These are phyloP conservation scores for Saccharomycopsis fodiens DNA, from an alignment of 805 yeast genomes.

Conservation along the genomic window DNA sequence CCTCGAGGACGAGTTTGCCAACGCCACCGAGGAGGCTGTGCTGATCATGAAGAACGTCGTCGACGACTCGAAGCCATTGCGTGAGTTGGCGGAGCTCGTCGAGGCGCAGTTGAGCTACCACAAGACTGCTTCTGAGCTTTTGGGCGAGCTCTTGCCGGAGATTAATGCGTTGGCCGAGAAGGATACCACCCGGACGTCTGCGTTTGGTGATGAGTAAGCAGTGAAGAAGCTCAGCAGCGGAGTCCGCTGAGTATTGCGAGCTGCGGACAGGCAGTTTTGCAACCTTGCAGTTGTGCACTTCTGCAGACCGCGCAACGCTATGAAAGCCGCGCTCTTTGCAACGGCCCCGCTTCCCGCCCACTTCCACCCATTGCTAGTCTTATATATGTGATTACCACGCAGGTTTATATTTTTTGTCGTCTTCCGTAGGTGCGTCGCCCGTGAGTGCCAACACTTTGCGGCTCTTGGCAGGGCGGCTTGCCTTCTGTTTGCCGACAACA, in stretches of 20 bases:
- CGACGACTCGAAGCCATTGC: conserved; percentile 59
- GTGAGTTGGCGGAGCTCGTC: conserved; percentile 59
- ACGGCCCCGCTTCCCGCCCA: no score
- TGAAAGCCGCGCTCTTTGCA: no score
- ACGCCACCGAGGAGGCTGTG: conserved; percentile 83
- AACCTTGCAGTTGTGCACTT: no score
- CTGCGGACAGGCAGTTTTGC: no score
- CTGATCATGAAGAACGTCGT: conserved; percentile 74
- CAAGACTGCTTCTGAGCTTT: conserved; percentile 62
- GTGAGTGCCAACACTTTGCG: no score
- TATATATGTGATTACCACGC: background rate
- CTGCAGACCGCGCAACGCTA: no score
- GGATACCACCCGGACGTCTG: conserved; percentile 26
- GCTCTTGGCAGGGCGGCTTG: background rate
- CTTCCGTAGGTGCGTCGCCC: no score
- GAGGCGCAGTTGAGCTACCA: conserved; percentile 78
- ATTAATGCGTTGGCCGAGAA: conserved; percentile 55
- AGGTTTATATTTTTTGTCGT: background rate
- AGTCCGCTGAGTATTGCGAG: no score
- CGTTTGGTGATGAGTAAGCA: conserved; percentile 21
- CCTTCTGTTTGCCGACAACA: no score
- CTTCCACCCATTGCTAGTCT: no score
- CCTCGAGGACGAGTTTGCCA: conserved; percentile 84
- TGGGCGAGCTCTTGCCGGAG: conserved; percentile 57
- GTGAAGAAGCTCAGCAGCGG: no score